Base-by-base conservation (phyloP, 257 asterid species). In the Primulina tabacum region DNA sequence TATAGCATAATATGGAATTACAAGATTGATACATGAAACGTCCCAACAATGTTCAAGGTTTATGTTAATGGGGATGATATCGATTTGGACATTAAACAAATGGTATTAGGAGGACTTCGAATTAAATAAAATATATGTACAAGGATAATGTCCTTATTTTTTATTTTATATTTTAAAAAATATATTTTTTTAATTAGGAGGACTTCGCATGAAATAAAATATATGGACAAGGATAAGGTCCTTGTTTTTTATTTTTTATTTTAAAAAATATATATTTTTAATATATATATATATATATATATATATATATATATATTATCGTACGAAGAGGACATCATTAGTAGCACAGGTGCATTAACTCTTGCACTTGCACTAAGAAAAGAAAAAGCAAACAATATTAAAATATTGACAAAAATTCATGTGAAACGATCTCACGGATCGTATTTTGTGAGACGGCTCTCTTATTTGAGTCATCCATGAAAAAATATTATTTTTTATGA, bases 71-170 rank as follows among this genome's bases (percentile, higher is more conserved):
- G 6, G 6, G 4, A 4, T 43, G n/a, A 12, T 43, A 43, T 14
- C 14, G 53, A 12, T 43, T 8, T 43, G 17, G 53, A 43, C n/a
- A 43, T 38, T 79, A 75, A 79, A 79, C 6, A 77, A 79, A 60
- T 70, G 65, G 8, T 32, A 70, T 43, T 40, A 18, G 35, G 63
- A 74, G 63, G 81, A 77, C 75, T 74, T 71, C 75, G 63, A 11
- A 57, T 16, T 29, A 37, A 50, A 37, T 47, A 40, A 52, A 67
- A 68, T 60, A 21, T 61, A 34, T 26, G 60, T n/a, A 34, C 14
- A 67, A 24, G 38, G 78, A 75, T 75, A 79, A 61, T 78, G 71
- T 60, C 9, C 20, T 32, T 2, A 47, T 38, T 3, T 52, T 12
- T 24, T 24, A 24, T 24, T 24, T 24, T 24, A 0, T 24, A 0